These are phyloP conservation scores for Yamadazyma tumulicola DNA, from an alignment of 805 yeast genomes.

Conservation along the genomic window DNA sequence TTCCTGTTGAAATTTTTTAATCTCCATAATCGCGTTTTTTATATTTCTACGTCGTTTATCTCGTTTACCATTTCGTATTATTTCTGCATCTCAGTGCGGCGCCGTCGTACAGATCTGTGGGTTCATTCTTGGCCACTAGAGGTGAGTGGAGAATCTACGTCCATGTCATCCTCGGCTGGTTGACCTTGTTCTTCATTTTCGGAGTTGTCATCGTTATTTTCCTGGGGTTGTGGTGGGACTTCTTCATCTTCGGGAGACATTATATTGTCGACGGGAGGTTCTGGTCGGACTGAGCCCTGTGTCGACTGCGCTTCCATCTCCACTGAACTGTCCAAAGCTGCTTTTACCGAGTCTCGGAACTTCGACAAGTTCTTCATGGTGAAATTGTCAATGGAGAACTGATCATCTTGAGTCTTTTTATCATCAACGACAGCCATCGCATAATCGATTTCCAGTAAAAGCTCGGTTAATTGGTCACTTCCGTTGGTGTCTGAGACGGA, in stretches of 20 bases:
- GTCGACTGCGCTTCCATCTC: constrained; percentile 4
- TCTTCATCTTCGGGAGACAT: no score
- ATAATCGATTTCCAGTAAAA: constrained; percentile 31
- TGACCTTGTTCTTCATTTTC: no score
- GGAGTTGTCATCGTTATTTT: no score
- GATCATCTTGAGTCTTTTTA: constrained; percentile 19
- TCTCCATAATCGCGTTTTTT: background rate
- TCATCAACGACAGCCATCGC: constrained; percentile 24
- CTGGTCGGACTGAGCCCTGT: background rate
- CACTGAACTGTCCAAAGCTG: constrained; percentile 12
- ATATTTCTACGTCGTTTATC: constrained; percentile 10
- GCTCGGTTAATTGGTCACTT: constrained; percentile 26
- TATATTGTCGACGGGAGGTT: no score
- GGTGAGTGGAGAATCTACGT: no score
- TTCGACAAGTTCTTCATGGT: constrained; percentile 30
- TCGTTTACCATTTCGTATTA: constrained; percentile 13
- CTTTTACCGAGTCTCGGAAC: constrained; percentile 24
- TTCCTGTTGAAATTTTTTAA: background rate
- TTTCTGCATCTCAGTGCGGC: constrained; percentile 1
- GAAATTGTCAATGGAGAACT: constrained; percentile 30
- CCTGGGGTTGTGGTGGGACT: no score
- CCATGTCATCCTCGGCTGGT: no score
- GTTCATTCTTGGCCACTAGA: no score
- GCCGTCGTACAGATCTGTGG: no score
- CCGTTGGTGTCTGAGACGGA: constrained; percentile 26